A percentile compares a stretch with the other conserved stretches of the same genome.
Conservation (phyloP, 441 rosid species). For the Omphalea diandra region DNA sequence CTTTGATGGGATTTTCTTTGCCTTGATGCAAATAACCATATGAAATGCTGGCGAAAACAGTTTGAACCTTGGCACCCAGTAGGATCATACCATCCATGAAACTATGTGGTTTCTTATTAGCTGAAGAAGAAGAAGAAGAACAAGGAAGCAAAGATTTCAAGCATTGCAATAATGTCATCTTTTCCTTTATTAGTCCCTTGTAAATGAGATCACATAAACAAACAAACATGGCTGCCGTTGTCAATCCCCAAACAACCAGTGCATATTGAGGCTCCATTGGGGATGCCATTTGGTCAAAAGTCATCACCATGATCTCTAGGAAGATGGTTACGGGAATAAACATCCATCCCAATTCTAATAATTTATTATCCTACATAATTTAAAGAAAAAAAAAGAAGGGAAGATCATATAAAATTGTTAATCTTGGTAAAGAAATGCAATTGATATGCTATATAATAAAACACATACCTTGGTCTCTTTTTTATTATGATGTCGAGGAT, state of each 20-base stretch:
- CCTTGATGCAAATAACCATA: not conserved
- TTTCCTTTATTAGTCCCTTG: constrained; percentile 18
- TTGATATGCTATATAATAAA: not conserved
- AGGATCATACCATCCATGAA: not conserved
- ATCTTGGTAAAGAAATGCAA: not conserved
- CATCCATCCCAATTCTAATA: not conserved
- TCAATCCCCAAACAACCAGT: constrained; percentile 7
- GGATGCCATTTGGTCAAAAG: constrained; percentile 9
- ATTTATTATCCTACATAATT: not conserved
- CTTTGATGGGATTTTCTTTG: not conserved
- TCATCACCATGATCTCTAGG: not conserved
- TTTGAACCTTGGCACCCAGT: not conserved
- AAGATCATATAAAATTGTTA: too few species aligned
- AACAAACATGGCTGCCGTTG: constrained; percentile 4
- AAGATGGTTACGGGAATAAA: not conserved
- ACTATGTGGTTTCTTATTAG: not conserved
- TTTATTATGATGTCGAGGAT: not conserved
- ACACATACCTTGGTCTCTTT: not conserved
- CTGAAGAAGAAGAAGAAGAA: constrained; percentile 11
- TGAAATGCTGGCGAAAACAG: not conserved
- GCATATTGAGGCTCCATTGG: not conserved
- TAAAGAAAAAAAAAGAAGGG: not conserved
- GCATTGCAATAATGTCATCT: constrained; percentile 8
- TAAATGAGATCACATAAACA: constrained; percentile 4
- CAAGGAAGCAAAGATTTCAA: constrained; percentile 18